Evolutionary conservation across 179 eudicot species (phyloP).

Genomic region (Silene coronaria): DNA sequence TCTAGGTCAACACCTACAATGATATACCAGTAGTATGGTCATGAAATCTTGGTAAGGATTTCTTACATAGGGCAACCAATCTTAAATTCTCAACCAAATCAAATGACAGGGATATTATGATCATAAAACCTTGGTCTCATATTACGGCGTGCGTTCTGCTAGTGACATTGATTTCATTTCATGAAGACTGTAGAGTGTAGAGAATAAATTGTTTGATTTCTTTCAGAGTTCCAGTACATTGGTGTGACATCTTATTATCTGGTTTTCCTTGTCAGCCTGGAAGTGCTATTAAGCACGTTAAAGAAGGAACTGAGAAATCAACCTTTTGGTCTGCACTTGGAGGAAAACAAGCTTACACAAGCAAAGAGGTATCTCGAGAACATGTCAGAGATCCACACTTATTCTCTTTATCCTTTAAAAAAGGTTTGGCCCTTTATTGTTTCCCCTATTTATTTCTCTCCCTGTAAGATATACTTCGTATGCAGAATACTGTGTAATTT

Average conservation of each 20-base stretch:
- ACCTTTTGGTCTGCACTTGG: constrained; percentile 91
- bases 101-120: no score
- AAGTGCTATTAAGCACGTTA: constrained; percentile 57
- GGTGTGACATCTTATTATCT: neutral
- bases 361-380: constrained; percentile 65
- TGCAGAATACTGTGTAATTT: neutral
- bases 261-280: constrained; percentile 60
- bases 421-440: constrained; percentile 44
- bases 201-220: neutral
- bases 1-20: no score
- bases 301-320: constrained; percentile 97
- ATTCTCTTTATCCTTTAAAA: constrained; percentile 58
- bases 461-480: neutral
- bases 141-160: neutral
- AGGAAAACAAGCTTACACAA: constrained; percentile 78
- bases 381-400: constrained; percentile 83
- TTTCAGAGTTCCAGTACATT: neutral
- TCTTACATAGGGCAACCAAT: no score
- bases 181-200: no score
- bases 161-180: neutral
- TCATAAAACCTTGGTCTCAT: no score
- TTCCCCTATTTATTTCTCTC: constrained; percentile 2
- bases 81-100: no score
- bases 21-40: no score
- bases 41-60: no score